Base-by-base conservation (phyloP, 2,329 filamentous ascomycete species). In the Simplicillium aogashimaense region DNA sequence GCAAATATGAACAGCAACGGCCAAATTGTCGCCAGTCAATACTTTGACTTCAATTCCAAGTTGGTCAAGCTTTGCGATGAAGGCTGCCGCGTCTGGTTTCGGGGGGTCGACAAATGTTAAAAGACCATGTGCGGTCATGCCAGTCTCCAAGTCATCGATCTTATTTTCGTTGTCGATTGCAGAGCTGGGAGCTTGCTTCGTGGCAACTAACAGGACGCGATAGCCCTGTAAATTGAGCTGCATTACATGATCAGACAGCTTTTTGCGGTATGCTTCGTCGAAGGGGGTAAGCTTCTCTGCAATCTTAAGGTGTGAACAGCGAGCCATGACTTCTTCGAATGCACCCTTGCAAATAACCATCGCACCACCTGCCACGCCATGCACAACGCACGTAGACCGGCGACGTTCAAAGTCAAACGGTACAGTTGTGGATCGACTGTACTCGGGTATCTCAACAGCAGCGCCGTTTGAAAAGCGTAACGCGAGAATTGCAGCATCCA, bases 321-420 rank as follows among this genome's bases (percentile, higher is more conserved):
- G 42, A 9, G 41, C 36, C 4, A 53, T 43, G 2, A 57, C 48
- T 20, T 57, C 54, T 28, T 56, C 53, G 8, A 56, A 55, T 3
- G 50, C 53, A 20, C 54, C 53, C 32, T 55, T 56, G 43, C 51
- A 53, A 11, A 56, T 52, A 16, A 56, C 46, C 40, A 57, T 48
- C 17, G 53, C 47, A 8, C 46, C 41, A 13, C 49, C 43, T 1
- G 49, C 52, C 6, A 40, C 37, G 3, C 50, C 52, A 13, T 45
- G 43, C 33, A 54, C 46, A 12, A 53, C 39, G 36, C 47, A 49
- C 12, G 47, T 43, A 4, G 51, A 49, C 7, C 51, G 43, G 16
- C 50, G 52, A 9, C 51, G 49, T 25, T 53, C 52, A 37, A 54
- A 54, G 7, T 50, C 51, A 29, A 54, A 54, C 3, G 51, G 51